These are phyloP conservation scores for Colletotrichum australisinense DNA, from an alignment of 2,329 filamentous ascomycete genomes.

Conservation along the genomic window DNA sequence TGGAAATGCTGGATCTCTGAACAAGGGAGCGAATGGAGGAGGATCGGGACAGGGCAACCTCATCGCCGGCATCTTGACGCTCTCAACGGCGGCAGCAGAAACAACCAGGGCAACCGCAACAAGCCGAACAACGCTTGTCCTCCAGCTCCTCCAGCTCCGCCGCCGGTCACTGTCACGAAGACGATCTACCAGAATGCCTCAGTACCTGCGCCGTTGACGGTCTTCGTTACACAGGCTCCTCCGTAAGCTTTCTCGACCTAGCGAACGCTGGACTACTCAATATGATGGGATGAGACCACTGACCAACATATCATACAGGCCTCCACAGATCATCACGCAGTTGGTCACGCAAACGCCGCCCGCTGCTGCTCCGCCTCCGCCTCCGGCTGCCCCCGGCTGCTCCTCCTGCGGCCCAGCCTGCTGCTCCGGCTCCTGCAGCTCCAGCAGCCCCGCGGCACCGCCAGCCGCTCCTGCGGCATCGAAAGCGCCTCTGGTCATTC, in stretches of 20 bases:
- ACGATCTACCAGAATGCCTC: constrained; percentile 27
- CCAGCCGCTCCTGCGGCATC: constrained; percentile 14
- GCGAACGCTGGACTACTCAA: not conserved
- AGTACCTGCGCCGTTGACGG: constrained; percentile 22
- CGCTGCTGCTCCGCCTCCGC: constrained; percentile 19
- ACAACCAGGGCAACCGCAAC: constrained; percentile 40
- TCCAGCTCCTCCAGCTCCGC: not conserved
- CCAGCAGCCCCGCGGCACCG: constrained; percentile 15
- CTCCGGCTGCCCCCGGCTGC: not conserved
- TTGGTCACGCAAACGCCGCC: constrained; percentile 21
- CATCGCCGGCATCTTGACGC: constrained; percentile 32
- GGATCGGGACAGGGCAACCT: constrained; percentile 22
- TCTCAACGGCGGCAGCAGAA: constrained; percentile 33
- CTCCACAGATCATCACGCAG: constrained; percentile 8
- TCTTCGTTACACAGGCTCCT: constrained; percentile 29
- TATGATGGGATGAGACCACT: not conserved
- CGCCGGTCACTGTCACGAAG: constrained; percentile 24
- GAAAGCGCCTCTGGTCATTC: not conserved
- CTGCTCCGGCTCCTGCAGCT: constrained; percentile 14
- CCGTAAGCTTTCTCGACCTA: constrained; percentile 7
- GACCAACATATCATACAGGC: not conserved
- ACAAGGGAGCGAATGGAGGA: not conserved
- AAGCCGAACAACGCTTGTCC: not conserved
- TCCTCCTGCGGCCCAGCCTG: constrained; percentile 2
- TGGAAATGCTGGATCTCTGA: constrained; percentile 2